phyloP scores from a whole-genome alignment of 768 basidiomycete species.

The Holtermannia corniformis region DNA sequence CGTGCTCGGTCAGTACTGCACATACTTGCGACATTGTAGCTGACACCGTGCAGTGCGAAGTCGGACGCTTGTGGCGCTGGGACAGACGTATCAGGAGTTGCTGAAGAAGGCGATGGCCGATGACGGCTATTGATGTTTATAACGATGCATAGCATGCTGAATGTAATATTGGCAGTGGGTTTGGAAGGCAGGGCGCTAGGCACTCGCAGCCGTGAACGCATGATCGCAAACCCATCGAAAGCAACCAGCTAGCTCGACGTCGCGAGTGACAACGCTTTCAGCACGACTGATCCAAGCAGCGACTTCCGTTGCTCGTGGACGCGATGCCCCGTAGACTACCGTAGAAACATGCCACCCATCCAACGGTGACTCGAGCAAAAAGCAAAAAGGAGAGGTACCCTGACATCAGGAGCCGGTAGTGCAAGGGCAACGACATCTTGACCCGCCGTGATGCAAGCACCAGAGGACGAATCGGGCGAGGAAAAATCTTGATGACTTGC shows the following conservation, averaged over 20 bases:
- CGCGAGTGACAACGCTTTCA: too few relatives aligned
- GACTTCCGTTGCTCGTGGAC: too few relatives aligned
- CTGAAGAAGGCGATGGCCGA: conserved; percentile 39
- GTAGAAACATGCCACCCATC: too few relatives aligned
- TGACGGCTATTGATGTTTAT: background rate
- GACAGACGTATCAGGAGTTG: conserved; percentile 71
- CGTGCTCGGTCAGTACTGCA: conserved; percentile 61
- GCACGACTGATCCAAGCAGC: too few relatives aligned
- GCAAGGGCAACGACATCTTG: background rate
- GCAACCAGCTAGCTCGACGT: too few relatives aligned
- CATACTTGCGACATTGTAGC: conserved; percentile 28
- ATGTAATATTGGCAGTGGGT: too few relatives aligned
- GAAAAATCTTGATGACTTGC: background rate
- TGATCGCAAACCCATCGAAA: too few relatives aligned
- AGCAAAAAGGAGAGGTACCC: background rate
- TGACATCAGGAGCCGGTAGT: background rate
- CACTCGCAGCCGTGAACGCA: too few relatives aligned
- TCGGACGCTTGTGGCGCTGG: conserved; percentile 64
- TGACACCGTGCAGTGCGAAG: conserved; percentile 52
- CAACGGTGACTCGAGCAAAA: too few relatives aligned
- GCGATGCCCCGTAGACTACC: too few relatives aligned
- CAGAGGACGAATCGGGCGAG: background rate
- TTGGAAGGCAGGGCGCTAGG: too few relatives aligned
- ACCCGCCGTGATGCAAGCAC: background rate
- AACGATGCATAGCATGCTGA: background rate